phyloP scores from a whole-genome alignment of 108 stramenopile genomes.

The Discostella stelligeroides region DNA sequence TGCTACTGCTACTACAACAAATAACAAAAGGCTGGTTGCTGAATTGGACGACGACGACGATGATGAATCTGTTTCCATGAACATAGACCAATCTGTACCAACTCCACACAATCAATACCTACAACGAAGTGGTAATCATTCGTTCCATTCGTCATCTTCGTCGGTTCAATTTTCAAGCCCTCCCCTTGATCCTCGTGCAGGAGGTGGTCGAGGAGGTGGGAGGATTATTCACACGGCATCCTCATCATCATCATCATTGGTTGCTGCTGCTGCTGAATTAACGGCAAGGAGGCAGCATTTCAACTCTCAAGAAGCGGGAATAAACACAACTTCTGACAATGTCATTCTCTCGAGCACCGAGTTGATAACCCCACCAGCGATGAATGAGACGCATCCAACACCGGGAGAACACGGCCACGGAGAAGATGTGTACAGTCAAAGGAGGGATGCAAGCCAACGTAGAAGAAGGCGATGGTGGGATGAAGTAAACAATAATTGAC shows the following conservation, averaged over 20 bases:
- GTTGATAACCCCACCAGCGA: slow-evolving; percentile 23
- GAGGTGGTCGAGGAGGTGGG: slow-evolving; percentile 13
- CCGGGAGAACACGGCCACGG: slow-evolving; percentile 26
- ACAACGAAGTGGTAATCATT: slow-evolving; percentile 1
- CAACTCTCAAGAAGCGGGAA: too few relatives aligned
- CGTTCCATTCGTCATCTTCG: slow-evolving; percentile 6
- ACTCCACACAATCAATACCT: too few relatives aligned
- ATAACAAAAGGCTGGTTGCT: too few relatives aligned
- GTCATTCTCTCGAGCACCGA: background rate
- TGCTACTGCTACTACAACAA: too few relatives aligned
- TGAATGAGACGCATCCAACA: background rate
- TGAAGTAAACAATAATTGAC: background rate
- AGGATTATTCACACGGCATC: background rate
- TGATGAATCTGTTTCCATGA: too few relatives aligned
- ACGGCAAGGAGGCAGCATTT: background rate
- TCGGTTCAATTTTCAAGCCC: slow-evolving; percentile 13
- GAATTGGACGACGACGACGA: too few relatives aligned
- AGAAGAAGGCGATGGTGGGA: slow-evolving; percentile 24
- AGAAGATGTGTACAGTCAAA: slow-evolving; percentile 35
- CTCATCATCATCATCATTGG: background rate
- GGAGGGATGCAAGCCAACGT: slow-evolving; percentile 14
- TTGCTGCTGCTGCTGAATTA: background rate
- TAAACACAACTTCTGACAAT: background rate
- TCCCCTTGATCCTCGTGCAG: slow-evolving; percentile 29
- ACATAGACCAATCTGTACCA: too few relatives aligned